phyloP scores from a whole-genome alignment of 1,284 basidiomycete species.

The Vanrija humicola region DNA sequence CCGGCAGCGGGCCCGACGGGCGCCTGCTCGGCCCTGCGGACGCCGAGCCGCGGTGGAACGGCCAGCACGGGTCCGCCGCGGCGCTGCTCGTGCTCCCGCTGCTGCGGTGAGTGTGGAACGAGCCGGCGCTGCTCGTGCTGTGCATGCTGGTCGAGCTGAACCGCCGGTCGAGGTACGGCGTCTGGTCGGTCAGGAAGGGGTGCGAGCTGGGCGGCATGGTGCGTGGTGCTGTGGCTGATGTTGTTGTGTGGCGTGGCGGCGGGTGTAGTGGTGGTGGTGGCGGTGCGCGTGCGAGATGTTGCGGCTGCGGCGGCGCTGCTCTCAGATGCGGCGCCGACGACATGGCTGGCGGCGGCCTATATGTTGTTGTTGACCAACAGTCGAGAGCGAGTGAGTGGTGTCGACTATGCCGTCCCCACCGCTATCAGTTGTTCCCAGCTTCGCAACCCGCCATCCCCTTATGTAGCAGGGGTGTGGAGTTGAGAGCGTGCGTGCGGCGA shows the following conservation, averaged over 20 bases:
- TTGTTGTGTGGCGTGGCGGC: background rate
- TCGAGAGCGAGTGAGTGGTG: no score
- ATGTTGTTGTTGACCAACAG: background rate
- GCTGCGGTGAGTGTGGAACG: background rate
- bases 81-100: background rate
- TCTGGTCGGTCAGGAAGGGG: conserved; percentile 28
- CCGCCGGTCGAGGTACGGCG: conserved; percentile 17
- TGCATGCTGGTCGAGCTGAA: background rate
- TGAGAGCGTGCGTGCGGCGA: no score
- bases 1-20: background rate
- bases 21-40: background rate
- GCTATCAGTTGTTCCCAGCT: no score
- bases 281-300: background rate
- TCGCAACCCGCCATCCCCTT: no score
- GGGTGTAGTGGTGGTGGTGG: background rate
- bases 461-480: no score
- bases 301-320: background rate
- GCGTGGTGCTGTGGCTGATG: background rate
- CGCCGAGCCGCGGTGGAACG: background rate
- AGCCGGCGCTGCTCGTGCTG: background rate
- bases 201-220: conserved; percentile 11
- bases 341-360: background rate
- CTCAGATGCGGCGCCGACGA: background rate
- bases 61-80: background rate
- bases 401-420: no score